A percentile compares a stretch with the other conserved stretches of the same genome.
Conservation (phyloP, 371 early-diverging fungal genomes). For the Apophysomyces sp. region DNA sequence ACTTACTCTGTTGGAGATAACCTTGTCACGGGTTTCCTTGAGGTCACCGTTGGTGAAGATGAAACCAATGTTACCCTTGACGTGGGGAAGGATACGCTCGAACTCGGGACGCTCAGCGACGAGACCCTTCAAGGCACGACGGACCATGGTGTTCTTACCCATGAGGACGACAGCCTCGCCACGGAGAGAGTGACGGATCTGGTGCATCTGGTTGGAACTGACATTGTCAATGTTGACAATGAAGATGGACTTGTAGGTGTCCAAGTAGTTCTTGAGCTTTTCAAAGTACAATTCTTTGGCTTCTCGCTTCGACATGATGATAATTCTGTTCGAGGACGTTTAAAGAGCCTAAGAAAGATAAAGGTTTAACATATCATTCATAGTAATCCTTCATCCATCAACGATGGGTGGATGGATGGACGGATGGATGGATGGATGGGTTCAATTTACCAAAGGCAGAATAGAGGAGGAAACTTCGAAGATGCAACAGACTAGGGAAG, state of each 20-base stretch:
- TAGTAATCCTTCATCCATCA: neutral
- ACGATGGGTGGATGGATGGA: conserved; percentile 21
- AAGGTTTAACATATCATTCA: neutral
- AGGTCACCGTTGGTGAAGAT: conserved; percentile 99
- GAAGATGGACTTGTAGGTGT: conserved; percentile 88
- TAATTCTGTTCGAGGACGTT: conserved; percentile 53
- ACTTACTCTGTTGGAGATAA: conserved; percentile 84
- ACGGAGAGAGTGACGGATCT: conserved; percentile 94
- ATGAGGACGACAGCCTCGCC: conserved; percentile 94
- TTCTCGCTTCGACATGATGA: conserved; percentile 58
- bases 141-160: conserved; percentile 99
- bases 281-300: conserved; percentile 52
- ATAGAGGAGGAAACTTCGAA: neutral
- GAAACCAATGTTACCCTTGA: conserved; percentile 98
- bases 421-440: conserved; percentile 18
- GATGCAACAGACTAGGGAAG: too few relatives aligned
- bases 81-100: conserved; percentile 83
- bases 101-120: conserved; percentile 82
- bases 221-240: conserved; percentile 99
- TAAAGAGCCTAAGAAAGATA: conserved; percentile 30
- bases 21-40: conserved; percentile 91
- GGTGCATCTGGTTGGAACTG: conserved; percentile 99
- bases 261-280: conserved; percentile 72
- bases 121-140: conserved; percentile 89
- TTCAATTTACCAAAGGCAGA: conserved; percentile 12